Base-by-base conservation (phyloP, 2,329 filamentous ascomycete genomes). In the Aspergillus luchuensis region DNA sequence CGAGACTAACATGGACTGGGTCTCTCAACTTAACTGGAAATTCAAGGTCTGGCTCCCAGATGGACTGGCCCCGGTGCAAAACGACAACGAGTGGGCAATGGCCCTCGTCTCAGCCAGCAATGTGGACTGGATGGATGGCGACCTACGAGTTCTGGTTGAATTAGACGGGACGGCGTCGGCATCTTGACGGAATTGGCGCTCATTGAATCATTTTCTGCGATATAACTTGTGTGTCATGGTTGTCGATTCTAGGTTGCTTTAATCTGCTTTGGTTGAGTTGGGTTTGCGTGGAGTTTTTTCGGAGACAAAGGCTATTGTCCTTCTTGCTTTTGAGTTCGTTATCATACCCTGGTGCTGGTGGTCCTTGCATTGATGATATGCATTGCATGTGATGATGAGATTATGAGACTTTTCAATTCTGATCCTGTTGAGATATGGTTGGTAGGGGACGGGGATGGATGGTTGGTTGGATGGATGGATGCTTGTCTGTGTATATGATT, bases 101-200 rank as follows among this genome's bases (percentile, higher is more conserved):
- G 76, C 78, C 4, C 69, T 80, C n/a, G 65, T 79, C 33, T 74
- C 76, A 4, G 76, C 75, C 10, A 73, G 74, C 17, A 76, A 75
- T 10, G 74, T 79, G 2, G 79, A 80, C 30, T 81, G 79, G 79
- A 80, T 81, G 78, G 79, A 81, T 60, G 74, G 74, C 4, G 73
- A 79, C 43, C 61, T 81, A 59, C 76, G 73, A 54, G 74, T 81
- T 57, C 63, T 81, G 30, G 67, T 80, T 28, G 78, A 80, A 45
- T 51, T 76, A 41, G 71, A 68, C 33, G 64, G 58, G 19, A 38
- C 51, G 5, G 59, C 49, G 21, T 58, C 19, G 60, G 13, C 25
- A 2, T 28, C 25, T 28, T 28, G 7, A 28, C 2, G 7, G 25
- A 28, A 8, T 28, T 28, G 25, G 25, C 25, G 25, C 25, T 28